Evolutionary conservation across 768 basidiomycete species (phyloP).

Genomic region (Lactarius sp.): DNA sequence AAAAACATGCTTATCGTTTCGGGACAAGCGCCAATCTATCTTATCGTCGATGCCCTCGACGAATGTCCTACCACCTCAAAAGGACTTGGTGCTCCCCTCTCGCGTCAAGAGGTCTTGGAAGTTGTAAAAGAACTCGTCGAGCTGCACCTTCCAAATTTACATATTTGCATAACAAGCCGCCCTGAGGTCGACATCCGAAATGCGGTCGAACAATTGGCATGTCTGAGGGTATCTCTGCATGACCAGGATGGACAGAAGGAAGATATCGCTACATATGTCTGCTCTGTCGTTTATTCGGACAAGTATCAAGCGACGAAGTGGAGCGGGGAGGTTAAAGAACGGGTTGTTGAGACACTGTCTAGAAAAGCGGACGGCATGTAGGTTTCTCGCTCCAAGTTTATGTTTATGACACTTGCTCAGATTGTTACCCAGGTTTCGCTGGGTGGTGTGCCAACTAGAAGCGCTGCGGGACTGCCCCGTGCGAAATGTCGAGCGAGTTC

Average conservation of each 20-base stretch:
- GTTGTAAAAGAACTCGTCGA: no score
- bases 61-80: background rate
- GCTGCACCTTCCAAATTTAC: background rate
- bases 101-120: no score
- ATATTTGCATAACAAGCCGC: background rate
- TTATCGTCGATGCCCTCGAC: background rate
- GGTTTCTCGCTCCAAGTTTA: no score
- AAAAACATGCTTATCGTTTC: background rate
- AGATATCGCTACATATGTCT: background rate
- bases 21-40: background rate
- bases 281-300: background rate
- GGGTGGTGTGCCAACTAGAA: no score
- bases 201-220: background rate
- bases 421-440: no score
- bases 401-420: no score
- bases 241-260: background rate
- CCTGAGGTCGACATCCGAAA: background rate
- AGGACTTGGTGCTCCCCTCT: background rate
- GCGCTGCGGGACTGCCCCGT: no score
- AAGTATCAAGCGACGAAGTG: conserved; percentile 30
- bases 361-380: no score
- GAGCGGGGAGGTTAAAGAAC: background rate
- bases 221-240: background rate
- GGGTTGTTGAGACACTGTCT: background rate
- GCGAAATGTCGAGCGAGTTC: background rate